phyloP scores from a whole-genome alignment of 768 basidiomycete genomes.

The Mycena galopus region DNA sequence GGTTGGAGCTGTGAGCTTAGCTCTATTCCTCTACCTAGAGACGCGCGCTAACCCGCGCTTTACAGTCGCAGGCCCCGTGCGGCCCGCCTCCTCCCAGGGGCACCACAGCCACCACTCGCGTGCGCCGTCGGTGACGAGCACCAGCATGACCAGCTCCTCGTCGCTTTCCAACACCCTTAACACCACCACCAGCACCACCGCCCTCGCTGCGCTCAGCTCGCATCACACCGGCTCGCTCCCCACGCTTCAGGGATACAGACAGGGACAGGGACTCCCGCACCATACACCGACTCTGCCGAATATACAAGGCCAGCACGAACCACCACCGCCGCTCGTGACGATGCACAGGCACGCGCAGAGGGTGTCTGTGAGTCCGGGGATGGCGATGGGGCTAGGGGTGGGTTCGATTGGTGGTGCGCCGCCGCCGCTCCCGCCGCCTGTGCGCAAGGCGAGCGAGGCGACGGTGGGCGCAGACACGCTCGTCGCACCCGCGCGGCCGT shows the following conservation, averaged over 20 bases:
- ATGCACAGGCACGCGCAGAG: slow-evolving; percentile 13
- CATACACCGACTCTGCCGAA: no score
- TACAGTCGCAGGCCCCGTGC: background rate
- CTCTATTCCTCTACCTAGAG: no score
- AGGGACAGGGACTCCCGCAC: no score
- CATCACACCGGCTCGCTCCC: no score
- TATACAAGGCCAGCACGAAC: background rate
- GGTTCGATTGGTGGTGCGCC: background rate
- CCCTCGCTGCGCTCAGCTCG: no score
- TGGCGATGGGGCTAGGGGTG: background rate
- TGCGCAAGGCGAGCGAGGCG: background rate
- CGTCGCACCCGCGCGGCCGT: background rate
- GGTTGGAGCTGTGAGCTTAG: background rate
- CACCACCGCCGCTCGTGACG: slow-evolving; percentile 15
- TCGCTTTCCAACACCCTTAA: background rate
- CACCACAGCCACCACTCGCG: background rate
- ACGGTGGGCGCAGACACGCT: no score
- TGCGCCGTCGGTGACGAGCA: background rate
- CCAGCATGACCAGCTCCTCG: background rate
- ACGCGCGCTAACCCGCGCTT: background rate
- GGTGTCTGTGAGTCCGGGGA: slow-evolving; percentile 4
- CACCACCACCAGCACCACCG: no score
- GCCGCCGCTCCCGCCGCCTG: background rate
- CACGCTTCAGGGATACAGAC: no score
- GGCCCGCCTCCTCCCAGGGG: background rate